Conservation (phyloP, 2,329 filamentous ascomycete genomes). For the Aschersonia sp. region DNA sequence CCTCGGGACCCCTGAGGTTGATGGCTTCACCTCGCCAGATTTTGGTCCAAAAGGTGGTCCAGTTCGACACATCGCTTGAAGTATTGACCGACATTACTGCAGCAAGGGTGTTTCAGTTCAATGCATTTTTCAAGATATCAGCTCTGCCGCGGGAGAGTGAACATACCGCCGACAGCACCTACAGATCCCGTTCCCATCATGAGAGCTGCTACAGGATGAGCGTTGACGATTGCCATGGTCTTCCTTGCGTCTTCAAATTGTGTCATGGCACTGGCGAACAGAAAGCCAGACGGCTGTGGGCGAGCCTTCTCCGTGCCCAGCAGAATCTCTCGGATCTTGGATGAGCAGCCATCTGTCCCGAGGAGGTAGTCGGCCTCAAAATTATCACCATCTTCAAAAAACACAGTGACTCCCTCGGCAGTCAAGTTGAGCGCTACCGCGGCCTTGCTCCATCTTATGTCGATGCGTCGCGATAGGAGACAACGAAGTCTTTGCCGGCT, state of each 20-base stretch:
- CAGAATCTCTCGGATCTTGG: conserved; percentile 15
- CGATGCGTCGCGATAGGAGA: conserved; percentile 16
- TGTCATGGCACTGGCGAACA: conserved; percentile 15
- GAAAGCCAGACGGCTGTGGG: conserved; percentile 11
- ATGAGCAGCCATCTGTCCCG: conserved; percentile 17
- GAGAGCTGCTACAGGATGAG: conserved; percentile 16
- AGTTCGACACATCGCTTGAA: conserved; percentile 10
- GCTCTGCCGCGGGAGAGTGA: background rate
- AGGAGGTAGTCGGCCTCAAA: conserved; percentile 10
- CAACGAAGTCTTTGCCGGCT: conserved; percentile 17
- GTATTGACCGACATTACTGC: conserved; percentile 9
- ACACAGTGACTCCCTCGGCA: conserved; percentile 7
- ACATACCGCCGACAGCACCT: conserved; percentile 15
- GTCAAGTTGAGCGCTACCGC: conserved; percentile 5
- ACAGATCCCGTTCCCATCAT: conserved; percentile 15
- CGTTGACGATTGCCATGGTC: conserved; percentile 11
- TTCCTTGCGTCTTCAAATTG: conserved; percentile 11
- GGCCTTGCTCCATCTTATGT: conserved; percentile 16
- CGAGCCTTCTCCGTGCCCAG: conserved; percentile 11
- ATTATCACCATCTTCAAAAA: conserved; percentile 10
- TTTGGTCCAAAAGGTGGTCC: conserved; percentile 21
- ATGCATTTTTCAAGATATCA: background rate
- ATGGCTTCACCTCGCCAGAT: conserved; percentile 15
- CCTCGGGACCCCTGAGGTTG: conserved; percentile 18
- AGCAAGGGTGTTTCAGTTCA: background rate